Evolutionary conservation across 108 stramenopile genomes (phyloP), one percentile per base, ranked within the genome.

Genomic region (Nitzschia inconspicua): DNA sequence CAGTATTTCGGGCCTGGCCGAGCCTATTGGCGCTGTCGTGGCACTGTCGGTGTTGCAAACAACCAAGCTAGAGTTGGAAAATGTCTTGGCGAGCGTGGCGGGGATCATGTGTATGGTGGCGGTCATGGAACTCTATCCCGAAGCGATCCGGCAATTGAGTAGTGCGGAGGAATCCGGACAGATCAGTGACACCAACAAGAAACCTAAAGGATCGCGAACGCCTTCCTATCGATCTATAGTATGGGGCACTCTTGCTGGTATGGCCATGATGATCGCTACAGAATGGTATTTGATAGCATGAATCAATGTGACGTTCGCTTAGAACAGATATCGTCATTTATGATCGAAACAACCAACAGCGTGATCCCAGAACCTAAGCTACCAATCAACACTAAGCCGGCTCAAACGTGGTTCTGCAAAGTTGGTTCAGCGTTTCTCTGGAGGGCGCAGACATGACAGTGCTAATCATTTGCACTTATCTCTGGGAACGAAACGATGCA

Each of bases 41-140:
- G 85, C 84, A 14, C 42, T 89, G 48, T 46, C 55, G 8, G 29
- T 73, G 7, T 47, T 87, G 39, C 27, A 26, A 26, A 42, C 18
- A 1, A 23, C 34, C 11, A n/a, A 28, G 19, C 25, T 55, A 28
- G 67, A 74, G 11, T 63, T 92, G 71, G 82, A 86, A 47, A 87
- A 87, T 80, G 81, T 92, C 0, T 61, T 92, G 70, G 78, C 83
- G 3, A 85, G 78, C 66, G 89, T 91, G 25, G 85, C 89, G n/a
- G 89, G 89, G 23, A 76, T 91, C 50, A 91, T 91, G 89, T 80
- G 80, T 42, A 85, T 70, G 65, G 89, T 91, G 23, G 78, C 89
- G 0, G 8, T 91, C 2, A 43, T 72, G 30, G 89, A 86, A 67
- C 68, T 91, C n/a, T 84, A 82, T 75, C 89, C 89, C 1, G 89